Conservation (phyloP, 139 green algal species). For the Yamagishiella unicocca region DNA sequence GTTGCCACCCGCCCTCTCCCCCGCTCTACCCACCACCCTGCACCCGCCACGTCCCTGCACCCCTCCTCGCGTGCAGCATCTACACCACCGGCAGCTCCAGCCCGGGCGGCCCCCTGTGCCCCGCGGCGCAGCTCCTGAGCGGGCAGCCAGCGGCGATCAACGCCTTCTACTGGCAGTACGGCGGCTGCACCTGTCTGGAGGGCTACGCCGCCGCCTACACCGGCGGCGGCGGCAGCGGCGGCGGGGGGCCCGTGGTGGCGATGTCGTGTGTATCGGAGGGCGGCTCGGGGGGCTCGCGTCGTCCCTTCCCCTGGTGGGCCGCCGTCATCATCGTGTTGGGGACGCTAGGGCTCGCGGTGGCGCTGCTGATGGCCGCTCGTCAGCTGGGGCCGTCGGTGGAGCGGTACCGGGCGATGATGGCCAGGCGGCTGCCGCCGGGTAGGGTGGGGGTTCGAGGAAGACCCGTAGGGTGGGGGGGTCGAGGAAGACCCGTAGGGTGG, state of each 20-base stretch:
- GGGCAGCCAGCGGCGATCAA: not conserved
- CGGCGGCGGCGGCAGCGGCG: not conserved
- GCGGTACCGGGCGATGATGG: not conserved
- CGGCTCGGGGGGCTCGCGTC: not conserved
- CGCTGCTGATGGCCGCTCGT: not conserved
- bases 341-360: not conserved
- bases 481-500: no score
- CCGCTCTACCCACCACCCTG: not conserved
- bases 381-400: not conserved
- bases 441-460: no score
- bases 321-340: not conserved
- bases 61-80: no score
- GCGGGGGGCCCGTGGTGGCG: not conserved
- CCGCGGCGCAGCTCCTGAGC: not conserved
- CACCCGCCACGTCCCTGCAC: not conserved
- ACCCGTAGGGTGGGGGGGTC: no score
- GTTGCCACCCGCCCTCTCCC: not conserved
- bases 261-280: not conserved
- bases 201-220: constrained; percentile 1
- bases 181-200: not conserved
- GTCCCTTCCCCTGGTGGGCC: constrained; percentile 5
- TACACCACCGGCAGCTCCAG: not conserved
- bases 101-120: not conserved
- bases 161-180: constrained; percentile 27
- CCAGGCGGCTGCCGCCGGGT: constrained; percentile 32